Evolutionary conservation across 1,139 yeast species (phyloP).

Genomic region (Yamadazyma conglobata): DNA sequence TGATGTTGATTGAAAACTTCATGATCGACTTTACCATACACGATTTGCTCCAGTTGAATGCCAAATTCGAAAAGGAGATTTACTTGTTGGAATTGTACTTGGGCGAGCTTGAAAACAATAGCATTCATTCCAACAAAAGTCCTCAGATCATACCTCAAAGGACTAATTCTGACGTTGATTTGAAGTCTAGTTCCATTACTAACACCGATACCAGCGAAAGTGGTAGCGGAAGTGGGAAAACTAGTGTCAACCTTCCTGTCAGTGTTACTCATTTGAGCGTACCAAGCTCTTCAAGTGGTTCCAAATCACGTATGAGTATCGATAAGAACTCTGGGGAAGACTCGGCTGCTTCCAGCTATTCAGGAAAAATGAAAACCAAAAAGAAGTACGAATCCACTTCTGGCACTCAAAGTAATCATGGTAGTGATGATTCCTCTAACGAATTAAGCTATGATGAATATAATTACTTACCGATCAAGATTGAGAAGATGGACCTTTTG

Average conservation of each 20-base stretch:
- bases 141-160: too few relatives aligned
- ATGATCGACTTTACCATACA: constrained; percentile 42
- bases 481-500: constrained; percentile 36
- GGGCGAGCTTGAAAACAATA: constrained; percentile 13
- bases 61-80: constrained; percentile 40
- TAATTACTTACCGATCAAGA: constrained; percentile 24
- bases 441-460: constrained; percentile 16
- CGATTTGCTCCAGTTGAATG: constrained; percentile 38
- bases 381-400: neutral
- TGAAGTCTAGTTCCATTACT: too few relatives aligned
- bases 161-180: too few relatives aligned
- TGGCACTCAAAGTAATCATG: too few relatives aligned
- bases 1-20: constrained; percentile 51
- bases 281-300: too few relatives aligned
- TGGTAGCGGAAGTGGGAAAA: too few relatives aligned
- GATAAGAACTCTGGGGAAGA: too few relatives aligned
- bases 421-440: constrained; percentile 9
- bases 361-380: neutral
- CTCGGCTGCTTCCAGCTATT: too few relatives aligned
- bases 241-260: too few relatives aligned
- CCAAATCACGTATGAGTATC: too few relatives aligned
- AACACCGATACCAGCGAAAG: too few relatives aligned
- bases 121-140: constrained; percentile 1
- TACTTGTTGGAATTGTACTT: constrained; percentile 23
- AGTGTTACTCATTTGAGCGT: too few relatives aligned